These are phyloP conservation scores for Elsinoe perseae DNA, from an alignment of 2,329 filamentous ascomycete species.

Conservation along the genomic window DNA sequence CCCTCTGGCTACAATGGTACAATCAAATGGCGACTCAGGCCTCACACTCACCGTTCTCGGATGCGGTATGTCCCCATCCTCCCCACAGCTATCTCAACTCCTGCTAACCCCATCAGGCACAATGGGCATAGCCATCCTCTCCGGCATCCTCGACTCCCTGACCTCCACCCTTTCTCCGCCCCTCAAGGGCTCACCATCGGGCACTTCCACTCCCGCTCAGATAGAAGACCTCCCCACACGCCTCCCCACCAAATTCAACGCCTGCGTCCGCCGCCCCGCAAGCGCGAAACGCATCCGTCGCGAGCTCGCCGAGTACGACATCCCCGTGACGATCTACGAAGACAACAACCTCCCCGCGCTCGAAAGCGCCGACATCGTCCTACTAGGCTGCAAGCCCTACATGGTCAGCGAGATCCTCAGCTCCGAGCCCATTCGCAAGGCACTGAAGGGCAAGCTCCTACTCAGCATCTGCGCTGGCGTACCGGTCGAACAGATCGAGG, in stretches of 20 bases:
- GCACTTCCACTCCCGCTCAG: slow-evolving; percentile 9
- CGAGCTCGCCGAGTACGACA: slow-evolving; percentile 56
- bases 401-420: slow-evolving; percentile 62
- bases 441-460: slow-evolving; percentile 69
- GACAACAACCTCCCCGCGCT: slow-evolving; percentile 65
- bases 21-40: slow-evolving; percentile 29
- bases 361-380: slow-evolving; percentile 60
- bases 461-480: slow-evolving; percentile 77
- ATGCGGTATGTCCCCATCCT: slow-evolving; percentile 52
- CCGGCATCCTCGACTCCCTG: slow-evolving; percentile 68
- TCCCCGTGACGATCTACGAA: slow-evolving; percentile 57
- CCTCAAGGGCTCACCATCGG: neutral
- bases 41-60: slow-evolving; percentile 74
- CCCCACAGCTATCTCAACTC: neutral
- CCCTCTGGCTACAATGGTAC: slow-evolving; percentile 25
- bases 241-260: slow-evolving; percentile 69
- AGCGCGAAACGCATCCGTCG: slow-evolving; percentile 61
- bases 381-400: slow-evolving; percentile 75
- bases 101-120: slow-evolving; percentile 48
- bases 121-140: slow-evolving; percentile 78
- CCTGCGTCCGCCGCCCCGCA: slow-evolving; percentile 65
- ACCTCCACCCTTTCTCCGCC: slow-evolving; percentile 19
- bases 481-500: slow-evolving; percentile 59
- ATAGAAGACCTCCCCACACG: slow-evolving; percentile 41
- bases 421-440: slow-evolving; percentile 60